Percentiles rank a stretch among this genome's conserved stretches.
These are phyloP conservation scores for Penicillium ucsense DNA, from an alignment of 495 filamentous ascomycete species.

Conservation along the genomic window DNA sequence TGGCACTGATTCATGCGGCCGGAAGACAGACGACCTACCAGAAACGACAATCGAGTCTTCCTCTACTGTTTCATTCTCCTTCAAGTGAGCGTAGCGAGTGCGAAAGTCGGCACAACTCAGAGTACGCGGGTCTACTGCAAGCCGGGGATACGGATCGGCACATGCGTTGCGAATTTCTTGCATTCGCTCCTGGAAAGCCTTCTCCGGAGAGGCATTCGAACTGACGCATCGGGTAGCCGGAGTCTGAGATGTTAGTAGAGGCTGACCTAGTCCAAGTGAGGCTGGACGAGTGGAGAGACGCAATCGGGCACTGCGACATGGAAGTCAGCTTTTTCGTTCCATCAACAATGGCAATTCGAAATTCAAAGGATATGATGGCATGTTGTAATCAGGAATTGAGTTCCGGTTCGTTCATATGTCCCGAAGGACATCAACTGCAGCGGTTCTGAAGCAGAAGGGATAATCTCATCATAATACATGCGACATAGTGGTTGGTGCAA, in stretches of 20 bases:
- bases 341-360: constrained; percentile 1
- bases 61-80: constrained; percentile 38
- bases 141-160: constrained; percentile 44
- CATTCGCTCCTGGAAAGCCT: constrained; percentile 38
- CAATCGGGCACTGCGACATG: constrained; percentile 20
- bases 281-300: constrained; percentile 3
- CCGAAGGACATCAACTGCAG: constrained; percentile 74
- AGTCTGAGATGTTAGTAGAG: constrained; percentile 15
- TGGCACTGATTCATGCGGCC: constrained; percentile 10
- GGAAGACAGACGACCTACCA: constrained; percentile 32
- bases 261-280: neutral
- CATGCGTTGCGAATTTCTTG: constrained; percentile 37
- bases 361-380: constrained; percentile 3
- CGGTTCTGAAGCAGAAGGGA: constrained; percentile 62
- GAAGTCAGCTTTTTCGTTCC: constrained; percentile 10
- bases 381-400: constrained; percentile 11
- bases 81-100: constrained; percentile 27
- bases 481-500: neutral
- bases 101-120: constrained; percentile 31
- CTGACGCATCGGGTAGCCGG: constrained; percentile 14
- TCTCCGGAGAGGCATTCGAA: constrained; percentile 25
- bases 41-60: constrained; percentile 28
- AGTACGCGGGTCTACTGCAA: constrained; percentile 19
- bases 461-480: constrained; percentile 42
- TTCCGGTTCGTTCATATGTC: constrained; percentile 33